A percentile compares a stretch with the other conserved stretches of the same genome.
phyloP scores from a whole-genome alignment of 2,329 filamentous ascomycete genomes.

The Penicillium sp. region DNA sequence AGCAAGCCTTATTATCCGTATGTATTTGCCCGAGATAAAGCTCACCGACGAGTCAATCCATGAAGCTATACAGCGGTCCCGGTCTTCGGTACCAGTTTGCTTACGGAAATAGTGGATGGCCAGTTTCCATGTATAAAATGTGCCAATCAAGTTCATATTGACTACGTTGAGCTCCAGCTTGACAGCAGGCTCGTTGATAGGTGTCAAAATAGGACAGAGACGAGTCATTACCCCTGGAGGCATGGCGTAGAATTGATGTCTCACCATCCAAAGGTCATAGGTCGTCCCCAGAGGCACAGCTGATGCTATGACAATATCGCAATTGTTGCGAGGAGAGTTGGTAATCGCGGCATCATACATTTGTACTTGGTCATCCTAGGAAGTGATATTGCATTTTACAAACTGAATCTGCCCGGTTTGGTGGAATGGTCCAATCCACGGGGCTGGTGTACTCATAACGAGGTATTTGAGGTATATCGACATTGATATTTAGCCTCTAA shows the following conservation, averaged over 20 bases:
- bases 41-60: not conserved
- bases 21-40: not conserved
- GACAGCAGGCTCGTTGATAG: not conserved
- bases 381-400: not conserved
- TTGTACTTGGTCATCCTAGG: not conserved
- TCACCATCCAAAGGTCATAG: not conserved
- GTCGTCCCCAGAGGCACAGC: not conserved
- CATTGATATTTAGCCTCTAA: not conserved
- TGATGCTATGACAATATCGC: not conserved
- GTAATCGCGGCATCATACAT: not conserved
- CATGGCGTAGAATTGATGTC: not conserved
- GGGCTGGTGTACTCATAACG: conserved; percentile 9
- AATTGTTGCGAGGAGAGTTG: not conserved
- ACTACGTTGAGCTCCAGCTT: not conserved
- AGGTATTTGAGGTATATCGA: conserved; percentile 5
- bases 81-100: not conserved
- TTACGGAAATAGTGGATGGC: not conserved
- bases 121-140: not conserved
- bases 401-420: not conserved
- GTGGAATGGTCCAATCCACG: conserved; percentile 4
- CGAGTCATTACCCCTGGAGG: not conserved
- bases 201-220: not conserved
- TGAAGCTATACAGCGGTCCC: not conserved
- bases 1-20: too few relatives aligned
- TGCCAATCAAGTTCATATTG: not conserved